A percentile compares a stretch with the other conserved stretches of the same genome.
phyloP scores from a whole-genome alignment of 345 rosid genomes.

The Clausena lansium region DNA sequence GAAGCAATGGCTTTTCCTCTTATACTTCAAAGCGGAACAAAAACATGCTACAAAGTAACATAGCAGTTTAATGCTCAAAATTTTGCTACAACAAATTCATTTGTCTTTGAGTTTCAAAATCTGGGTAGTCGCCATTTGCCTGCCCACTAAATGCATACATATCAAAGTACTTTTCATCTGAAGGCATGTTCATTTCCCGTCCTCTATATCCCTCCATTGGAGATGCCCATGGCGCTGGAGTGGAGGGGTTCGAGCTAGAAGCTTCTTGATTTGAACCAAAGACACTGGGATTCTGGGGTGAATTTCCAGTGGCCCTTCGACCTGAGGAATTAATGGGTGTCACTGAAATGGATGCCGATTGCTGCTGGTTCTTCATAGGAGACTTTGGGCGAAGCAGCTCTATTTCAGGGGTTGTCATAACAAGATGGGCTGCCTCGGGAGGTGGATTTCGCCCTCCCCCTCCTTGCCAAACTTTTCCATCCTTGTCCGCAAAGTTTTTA shows the following conservation, averaged over 20 bases:
- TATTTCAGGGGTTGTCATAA: conserved; percentile 80
- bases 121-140: conserved; percentile 38
- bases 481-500: conserved; percentile 79
- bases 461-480: conserved; percentile 98
- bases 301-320: conserved; percentile 68
- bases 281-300: conserved; percentile 61
- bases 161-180: conserved; percentile 52
- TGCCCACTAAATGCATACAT: conserved; percentile 48
- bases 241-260: conserved; percentile 56
- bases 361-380: conserved; percentile 92
- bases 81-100: conserved; percentile 44
- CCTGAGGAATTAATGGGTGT: conserved; percentile 53
- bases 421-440: conserved; percentile 87
- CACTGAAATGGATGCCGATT: conserved; percentile 61
- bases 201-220: conserved; percentile 66
- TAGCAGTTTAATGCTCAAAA: conserved; percentile 1
- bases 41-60: not conserved
- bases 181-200: conserved; percentile 45
- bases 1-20: not conserved
- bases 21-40: not conserved
- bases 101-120: conserved; percentile 50
- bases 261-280: conserved; percentile 60
- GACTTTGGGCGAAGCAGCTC: conserved; percentile 91
- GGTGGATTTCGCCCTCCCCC: conserved; percentile 97
- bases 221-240: conserved; percentile 56